Evolutionary conservation across 1,284 basidiomycete genomes (phyloP).

Genomic region (Xerocomus minutiporus): DNA sequence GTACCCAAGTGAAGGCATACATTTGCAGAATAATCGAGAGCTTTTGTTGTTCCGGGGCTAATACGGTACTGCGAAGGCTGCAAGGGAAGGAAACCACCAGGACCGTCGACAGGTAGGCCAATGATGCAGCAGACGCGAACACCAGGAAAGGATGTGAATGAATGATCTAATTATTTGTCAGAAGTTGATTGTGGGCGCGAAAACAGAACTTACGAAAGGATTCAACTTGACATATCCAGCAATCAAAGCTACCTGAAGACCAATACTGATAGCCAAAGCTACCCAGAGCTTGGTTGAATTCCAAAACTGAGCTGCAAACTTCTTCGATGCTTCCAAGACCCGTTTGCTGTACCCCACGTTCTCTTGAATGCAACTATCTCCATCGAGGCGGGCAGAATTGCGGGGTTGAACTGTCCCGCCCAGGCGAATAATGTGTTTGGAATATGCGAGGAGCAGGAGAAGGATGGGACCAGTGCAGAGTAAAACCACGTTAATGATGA

Average conservation of each 20-base stretch:
- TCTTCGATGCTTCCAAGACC: conserved; percentile 12
- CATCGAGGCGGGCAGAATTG: conserved; percentile 14
- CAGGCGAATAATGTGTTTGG: conserved; percentile 26
- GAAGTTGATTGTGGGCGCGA: background rate
- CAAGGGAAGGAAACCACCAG: conserved; percentile 21
- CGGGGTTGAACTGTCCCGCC: conserved; percentile 14
- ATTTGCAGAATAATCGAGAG: conserved; percentile 43
- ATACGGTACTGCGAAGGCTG: conserved; percentile 9
- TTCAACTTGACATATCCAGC: conserved; percentile 51
- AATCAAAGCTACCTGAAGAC: conserved; percentile 46
- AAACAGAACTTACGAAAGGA: conserved; percentile 51
- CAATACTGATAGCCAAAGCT: conserved; percentile 43
- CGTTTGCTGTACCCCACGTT: conserved; percentile 10
- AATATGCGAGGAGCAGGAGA: conserved; percentile 42
- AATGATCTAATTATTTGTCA: conserved; percentile 44
- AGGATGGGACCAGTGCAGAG: conserved; percentile 59
- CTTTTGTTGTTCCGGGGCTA: conserved; percentile 38
- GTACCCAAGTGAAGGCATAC: conserved; percentile 54
- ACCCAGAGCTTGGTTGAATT: conserved; percentile 56
- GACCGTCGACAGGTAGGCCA: conserved; percentile 44
- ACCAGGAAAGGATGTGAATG: conserved; percentile 56
- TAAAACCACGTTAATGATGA: conserved; percentile 54
- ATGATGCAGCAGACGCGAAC: conserved; percentile 43
- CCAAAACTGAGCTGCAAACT: conserved; percentile 34
- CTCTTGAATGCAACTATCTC: conserved; percentile 4